Evolutionary conservation across 2,329 filamentous ascomycete genomes (phyloP), one percentile per base, ranked within the genome.

Genomic region (Fusarium sambucinum): DNA sequence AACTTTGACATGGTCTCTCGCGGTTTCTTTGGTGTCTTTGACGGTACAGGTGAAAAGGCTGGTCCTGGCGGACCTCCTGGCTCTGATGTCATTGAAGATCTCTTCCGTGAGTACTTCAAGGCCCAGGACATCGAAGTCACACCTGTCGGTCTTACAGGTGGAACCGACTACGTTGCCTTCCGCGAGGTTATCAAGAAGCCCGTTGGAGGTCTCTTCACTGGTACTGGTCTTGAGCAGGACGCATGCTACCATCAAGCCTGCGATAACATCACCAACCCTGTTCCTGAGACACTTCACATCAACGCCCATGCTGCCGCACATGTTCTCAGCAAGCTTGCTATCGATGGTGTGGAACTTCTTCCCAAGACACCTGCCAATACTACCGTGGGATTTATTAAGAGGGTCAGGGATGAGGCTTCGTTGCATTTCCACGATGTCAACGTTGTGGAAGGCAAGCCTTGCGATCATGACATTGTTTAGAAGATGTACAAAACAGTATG

Each of bases 91-190:
- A 74, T 78, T 1, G 74, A 77, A 10, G 62, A 78, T 16, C 70
- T 80, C n/a, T 76, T 80, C 32, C 58, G 74, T 2, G 74, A 80
- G 5, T 75, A 76, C 53, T 72, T 81, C 17, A 62, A 59, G 16
- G 44, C 71, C 2, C 69, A 79, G 63, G 77, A 80, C 13, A 72
- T 80, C 16, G 61, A 77, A 17, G 74, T 77, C 1, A 72, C 68
- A 3, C 73, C 72, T 6, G 66, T 70, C 2, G 69, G 67, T 1
- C 55, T 77, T 0, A 75, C 68, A 35, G 86, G 85, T 5, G 84
- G 87, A 47, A 87, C 83, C 10, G 88, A 90, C 72, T 90, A 90
- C 66, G 86, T 84, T 14, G 83, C 85, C 2, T 90, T 90, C 80
- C 79, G 86, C 33, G 79, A 85, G 38, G 79, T 83, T 27, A 84